Percentiles rank a stretch among this genome's conserved stretches.
phyloP scores from a whole-genome alignment of 2,329 filamentous ascomycete genomes.

The Apiospora koreana region DNA sequence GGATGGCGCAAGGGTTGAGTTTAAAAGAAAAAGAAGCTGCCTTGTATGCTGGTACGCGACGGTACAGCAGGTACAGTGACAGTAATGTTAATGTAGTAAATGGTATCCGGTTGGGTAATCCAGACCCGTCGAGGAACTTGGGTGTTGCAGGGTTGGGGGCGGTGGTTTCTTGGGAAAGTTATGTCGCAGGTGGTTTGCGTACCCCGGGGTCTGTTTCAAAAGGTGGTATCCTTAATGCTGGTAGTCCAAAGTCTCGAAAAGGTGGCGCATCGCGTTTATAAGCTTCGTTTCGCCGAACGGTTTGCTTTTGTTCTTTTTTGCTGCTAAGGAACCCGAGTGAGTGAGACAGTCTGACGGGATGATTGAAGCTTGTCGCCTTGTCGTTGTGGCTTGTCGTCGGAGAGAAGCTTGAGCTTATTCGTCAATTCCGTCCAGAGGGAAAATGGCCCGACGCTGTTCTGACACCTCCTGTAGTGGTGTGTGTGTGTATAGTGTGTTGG shows the following conservation, averaged over 20 bases:
- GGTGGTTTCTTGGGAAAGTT: neutral
- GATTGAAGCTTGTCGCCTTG: neutral
- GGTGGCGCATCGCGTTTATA: constrained; percentile 6
- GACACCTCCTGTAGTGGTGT: neutral
- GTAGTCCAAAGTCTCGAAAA: neutral
- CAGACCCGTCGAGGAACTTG: constrained; percentile 2
- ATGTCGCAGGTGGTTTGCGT: neutral
- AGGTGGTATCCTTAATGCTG: constrained; percentile 8
- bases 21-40: neutral
- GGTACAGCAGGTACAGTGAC: neutral
- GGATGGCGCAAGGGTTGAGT: constrained; percentile 5
- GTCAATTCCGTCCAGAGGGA: neutral
- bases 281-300: neutral
- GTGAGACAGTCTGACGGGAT: constrained; percentile 4
- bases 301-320: neutral
- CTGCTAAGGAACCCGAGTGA: neutral
- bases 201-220: constrained; percentile 9
- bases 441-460: neutral
- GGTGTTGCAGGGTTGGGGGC: neutral
- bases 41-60: neutral
- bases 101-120: neutral
- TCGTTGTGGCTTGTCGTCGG: neutral
- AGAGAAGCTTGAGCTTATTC: constrained; percentile 7
- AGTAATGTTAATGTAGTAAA: neutral
- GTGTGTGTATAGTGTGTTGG: neutral